phyloP scores from a whole-genome alignment of 495 filamentous ascomycete species.

The Lasiosphaeris hirsuta region DNA sequence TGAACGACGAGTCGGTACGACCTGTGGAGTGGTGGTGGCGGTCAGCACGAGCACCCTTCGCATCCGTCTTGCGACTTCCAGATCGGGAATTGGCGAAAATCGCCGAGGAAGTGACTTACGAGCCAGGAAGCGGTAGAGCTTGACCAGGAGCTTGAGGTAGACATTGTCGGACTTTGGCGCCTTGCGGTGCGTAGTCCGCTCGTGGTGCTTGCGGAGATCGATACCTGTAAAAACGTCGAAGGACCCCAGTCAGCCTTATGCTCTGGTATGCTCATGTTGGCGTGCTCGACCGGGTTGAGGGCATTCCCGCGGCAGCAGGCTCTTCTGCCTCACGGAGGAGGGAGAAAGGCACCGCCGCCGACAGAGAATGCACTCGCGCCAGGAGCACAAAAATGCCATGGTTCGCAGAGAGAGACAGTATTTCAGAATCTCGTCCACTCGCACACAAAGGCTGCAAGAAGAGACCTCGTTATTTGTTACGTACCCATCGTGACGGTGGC shows the following conservation, averaged over 20 bases:
- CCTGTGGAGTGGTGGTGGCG: conserved; percentile 45
- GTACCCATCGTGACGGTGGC: conserved; percentile 52
- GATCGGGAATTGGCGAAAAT: no score
- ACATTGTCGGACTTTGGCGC: conserved; percentile 97
- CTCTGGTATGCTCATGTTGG: conserved; percentile 47
- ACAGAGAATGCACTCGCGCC: background rate
- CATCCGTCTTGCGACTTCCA: background rate
- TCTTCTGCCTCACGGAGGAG: background rate
- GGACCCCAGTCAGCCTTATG: conserved; percentile 52
- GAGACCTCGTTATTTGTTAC: conserved; percentile 31
- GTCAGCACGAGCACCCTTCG: background rate
- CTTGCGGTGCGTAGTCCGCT: conserved; percentile 82
- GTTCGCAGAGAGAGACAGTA: conserved; percentile 34
- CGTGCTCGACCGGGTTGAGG: conserved; percentile 15
- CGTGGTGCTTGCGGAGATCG: conserved; percentile 78
- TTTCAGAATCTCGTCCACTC: conserved; percentile 39
- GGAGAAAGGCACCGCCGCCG: background rate
- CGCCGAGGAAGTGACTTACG: conserved; percentile 58
- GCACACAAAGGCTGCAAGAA: conserved; percentile 40
- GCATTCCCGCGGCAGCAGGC: conserved; percentile 3
- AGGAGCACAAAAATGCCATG: conserved; percentile 34
- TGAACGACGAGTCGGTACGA: conserved; percentile 94
- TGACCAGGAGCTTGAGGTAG: conserved; percentile 95
- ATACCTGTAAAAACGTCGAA: conserved; percentile 52
- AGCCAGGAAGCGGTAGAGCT: conserved; percentile 97